Percentiles rank a stretch among this genome's conserved stretches.
These are phyloP conservation scores for Dalbergia oliveri DNA, from an alignment of 306 rosid genomes.

Conservation along the genomic window DNA sequence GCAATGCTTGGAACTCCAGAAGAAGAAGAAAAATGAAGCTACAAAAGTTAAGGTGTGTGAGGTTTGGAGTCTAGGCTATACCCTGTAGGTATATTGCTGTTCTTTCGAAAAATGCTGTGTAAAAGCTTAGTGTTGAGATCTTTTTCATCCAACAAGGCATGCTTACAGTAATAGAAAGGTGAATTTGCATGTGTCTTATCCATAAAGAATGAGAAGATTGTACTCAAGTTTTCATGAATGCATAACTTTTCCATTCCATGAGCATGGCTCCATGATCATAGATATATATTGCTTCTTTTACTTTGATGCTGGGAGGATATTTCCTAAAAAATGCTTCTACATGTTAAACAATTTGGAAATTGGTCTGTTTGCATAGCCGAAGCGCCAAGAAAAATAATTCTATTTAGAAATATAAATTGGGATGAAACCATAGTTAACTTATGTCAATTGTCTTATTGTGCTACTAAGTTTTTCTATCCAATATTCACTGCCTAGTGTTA, in stretches of 20 bases:
- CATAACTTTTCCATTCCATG: constrained; percentile 14
- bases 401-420: constrained; percentile 10
- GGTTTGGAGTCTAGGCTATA: constrained; percentile 15
- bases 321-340: constrained; percentile 27
- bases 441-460: constrained; percentile 35
- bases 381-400: background rate
- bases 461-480: background rate
- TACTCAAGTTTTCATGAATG: constrained; percentile 14
- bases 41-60: constrained; percentile 66
- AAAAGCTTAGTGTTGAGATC: background rate
- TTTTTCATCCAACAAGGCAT: background rate
- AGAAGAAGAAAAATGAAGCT: constrained; percentile 70
- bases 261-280: background rate
- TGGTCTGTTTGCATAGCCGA: constrained; percentile 22
- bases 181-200: constrained; percentile 4
- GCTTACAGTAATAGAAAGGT: background rate
- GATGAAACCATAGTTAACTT: constrained; percentile 5
- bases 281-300: constrained; percentile 4
- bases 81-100: background rate
- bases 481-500: constrained; percentile 25
- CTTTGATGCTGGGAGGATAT: constrained; percentile 21
- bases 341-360: constrained; percentile 26
- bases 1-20: constrained; percentile 88
- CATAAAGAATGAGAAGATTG: constrained; percentile 9
- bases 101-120: constrained; percentile 25